A percentile compares a stretch with the other conserved stretches of the same genome.
These are phyloP conservation scores for Sporothrix curviconia DNA, from an alignment of 2,329 filamentous ascomycete genomes.

Conservation along the genomic window DNA sequence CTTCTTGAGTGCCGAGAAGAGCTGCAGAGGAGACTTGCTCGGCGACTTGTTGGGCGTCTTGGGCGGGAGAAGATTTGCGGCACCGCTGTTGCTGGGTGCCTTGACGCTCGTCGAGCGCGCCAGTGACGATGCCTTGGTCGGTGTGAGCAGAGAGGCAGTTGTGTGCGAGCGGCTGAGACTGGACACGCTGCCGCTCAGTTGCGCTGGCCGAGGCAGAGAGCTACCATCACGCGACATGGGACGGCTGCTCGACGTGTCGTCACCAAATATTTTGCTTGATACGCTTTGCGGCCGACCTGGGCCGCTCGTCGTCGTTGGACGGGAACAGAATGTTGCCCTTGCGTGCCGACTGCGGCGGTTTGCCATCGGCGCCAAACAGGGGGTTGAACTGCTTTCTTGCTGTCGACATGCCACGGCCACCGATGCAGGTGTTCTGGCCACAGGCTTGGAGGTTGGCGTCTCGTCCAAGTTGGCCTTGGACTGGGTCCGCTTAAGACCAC, in stretches of 20 bases:
- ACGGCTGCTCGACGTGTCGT: slow-evolving; percentile 62
- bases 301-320: slow-evolving; percentile 21
- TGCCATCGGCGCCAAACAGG: slow-evolving; percentile 23
- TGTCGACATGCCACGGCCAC: slow-evolving; percentile 13
- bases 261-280: slow-evolving; percentile 58
- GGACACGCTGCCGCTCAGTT: slow-evolving; percentile 16
- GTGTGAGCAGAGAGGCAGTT: slow-evolving; percentile 60
- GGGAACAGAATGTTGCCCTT: slow-evolving; percentile 23
- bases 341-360: not conserved
- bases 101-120: slow-evolving; percentile 53
- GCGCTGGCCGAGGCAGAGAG: slow-evolving; percentile 36
- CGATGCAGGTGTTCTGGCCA: slow-evolving; percentile 5
- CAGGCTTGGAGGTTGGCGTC: slow-evolving; percentile 35
- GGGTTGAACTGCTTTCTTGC: slow-evolving; percentile 24
- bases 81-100: slow-evolving; percentile 32
- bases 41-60: slow-evolving; percentile 35
- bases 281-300: slow-evolving; percentile 57
- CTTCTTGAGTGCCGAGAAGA: slow-evolving; percentile 38
- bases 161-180: slow-evolving; percentile 39
- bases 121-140: slow-evolving; percentile 71
- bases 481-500: slow-evolving; percentile 46
- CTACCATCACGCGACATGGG: slow-evolving; percentile 48
- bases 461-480: slow-evolving; percentile 58
- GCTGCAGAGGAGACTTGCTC: slow-evolving; percentile 37
- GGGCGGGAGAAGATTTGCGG: not conserved